Percentiles rank a stretch among this genome's conserved stretches.
phyloP scores from a whole-genome alignment of 2,329 filamentous ascomycete genomes.

The Beauveria caledonica region DNA sequence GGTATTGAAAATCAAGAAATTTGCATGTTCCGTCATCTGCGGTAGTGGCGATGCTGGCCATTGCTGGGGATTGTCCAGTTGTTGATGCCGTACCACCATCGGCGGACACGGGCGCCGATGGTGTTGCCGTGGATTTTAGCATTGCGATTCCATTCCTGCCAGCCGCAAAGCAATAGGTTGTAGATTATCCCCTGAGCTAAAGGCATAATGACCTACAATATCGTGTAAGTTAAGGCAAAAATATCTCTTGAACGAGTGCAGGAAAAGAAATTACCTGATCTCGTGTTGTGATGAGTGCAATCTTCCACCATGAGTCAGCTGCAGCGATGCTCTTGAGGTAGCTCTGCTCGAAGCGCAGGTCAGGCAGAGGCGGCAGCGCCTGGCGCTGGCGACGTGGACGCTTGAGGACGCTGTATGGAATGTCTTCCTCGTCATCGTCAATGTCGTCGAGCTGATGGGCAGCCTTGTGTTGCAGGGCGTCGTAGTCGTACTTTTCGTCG shows the following conservation, averaged over 20 bases:
- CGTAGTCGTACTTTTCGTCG: conserved; percentile 3
- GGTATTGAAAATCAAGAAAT: not conserved
- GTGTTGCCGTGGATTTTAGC: conserved; percentile 69
- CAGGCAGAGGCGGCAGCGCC: conserved; percentile 61
- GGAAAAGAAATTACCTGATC: conserved; percentile 62
- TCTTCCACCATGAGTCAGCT: conserved; percentile 70
- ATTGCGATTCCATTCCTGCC: conserved; percentile 81
- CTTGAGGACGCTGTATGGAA: conserved; percentile 57
- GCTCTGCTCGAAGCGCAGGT: conserved; percentile 95
- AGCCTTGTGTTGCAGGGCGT: not conserved
- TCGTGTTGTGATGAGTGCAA: conserved; percentile 75
- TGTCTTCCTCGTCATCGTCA: conserved; percentile 52
- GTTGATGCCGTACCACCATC: conserved; percentile 95
- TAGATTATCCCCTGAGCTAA: conserved; percentile 83
- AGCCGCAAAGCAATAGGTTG: conserved; percentile 76
- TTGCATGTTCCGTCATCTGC: conserved; percentile 2
- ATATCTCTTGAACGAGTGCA: not conserved
- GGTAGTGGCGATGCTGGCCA: not conserved
- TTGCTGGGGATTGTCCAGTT: conserved; percentile 64
- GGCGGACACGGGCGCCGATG: conserved; percentile 65
- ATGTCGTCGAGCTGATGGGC: conserved; percentile 20
- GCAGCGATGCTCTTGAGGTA: conserved; percentile 83
- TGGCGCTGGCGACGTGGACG: conserved; percentile 39
- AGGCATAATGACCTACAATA: conserved; percentile 66
- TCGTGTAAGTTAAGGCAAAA: not conserved